phyloP scores from a whole-genome alignment of 495 filamentous ascomycete genomes.

The Penicillium herquei region DNA sequence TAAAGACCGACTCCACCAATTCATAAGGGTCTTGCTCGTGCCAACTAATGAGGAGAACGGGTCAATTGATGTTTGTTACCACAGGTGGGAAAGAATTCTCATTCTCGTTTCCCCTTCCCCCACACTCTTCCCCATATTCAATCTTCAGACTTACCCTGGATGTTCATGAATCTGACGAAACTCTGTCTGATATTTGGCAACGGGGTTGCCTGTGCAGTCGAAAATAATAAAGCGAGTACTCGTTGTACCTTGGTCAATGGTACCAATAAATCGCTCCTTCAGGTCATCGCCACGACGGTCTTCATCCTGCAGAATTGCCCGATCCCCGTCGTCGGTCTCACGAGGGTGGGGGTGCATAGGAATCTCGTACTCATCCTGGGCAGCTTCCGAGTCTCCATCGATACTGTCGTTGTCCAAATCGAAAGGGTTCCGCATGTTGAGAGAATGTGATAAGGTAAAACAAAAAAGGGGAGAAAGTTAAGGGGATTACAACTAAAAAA shows the following conservation, averaged over 20 bases:
- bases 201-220: constrained; percentile 72
- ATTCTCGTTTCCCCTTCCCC: too few relatives aligned
- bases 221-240: constrained; percentile 93
- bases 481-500: constrained; percentile 17
- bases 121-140: too few relatives aligned
- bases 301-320: constrained; percentile 43
- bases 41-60: constrained; percentile 58
- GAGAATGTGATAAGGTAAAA: constrained; percentile 10
- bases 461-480: neutral
- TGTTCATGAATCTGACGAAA: constrained; percentile 86
- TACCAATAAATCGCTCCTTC: constrained; percentile 58
- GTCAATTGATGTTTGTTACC: constrained; percentile 8
- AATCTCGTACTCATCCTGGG: constrained; percentile 24
- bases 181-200: constrained; percentile 87
- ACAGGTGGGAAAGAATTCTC: constrained; percentile 1
- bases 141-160: constrained; percentile 70
- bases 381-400: constrained; percentile 32
- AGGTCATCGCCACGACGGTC: constrained; percentile 31
- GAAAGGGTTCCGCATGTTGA: constrained; percentile 42
- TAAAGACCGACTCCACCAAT: constrained; percentile 72
- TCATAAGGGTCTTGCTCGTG: constrained; percentile 90
- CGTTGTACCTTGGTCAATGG: constrained; percentile 92
- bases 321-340: constrained; percentile 40
- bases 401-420: constrained; percentile 38
- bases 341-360: constrained; percentile 20